Conservation (phyloP, 768 basidiomycete genomes). For the Glaciozyma antarctica region DNA sequence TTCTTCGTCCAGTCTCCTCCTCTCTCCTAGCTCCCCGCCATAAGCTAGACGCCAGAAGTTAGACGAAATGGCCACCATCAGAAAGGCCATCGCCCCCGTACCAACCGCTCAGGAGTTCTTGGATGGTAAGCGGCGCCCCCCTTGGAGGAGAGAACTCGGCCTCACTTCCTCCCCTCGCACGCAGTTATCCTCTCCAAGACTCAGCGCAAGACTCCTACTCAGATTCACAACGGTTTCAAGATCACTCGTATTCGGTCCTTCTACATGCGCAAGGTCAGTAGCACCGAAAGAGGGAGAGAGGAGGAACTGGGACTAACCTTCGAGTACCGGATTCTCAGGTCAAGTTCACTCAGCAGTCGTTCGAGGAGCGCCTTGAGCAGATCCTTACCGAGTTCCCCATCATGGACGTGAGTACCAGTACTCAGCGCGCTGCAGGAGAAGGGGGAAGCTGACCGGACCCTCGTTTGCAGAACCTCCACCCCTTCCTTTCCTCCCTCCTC, state of each 20-base stretch:
- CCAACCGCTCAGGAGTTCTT: conserved; percentile 90
- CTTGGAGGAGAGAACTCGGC: not conserved
- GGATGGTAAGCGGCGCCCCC: conserved; percentile 24
- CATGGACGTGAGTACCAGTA: conserved; percentile 63
- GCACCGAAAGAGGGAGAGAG: not conserved
- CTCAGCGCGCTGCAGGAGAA: not conserved
- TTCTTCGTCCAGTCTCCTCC: no score
- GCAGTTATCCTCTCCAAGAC: conserved; percentile 90
- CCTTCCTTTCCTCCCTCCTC: conserved; percentile 87
- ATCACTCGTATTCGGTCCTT: conserved; percentile 83
- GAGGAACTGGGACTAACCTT: not conserved
- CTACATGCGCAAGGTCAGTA: conserved; percentile 63
- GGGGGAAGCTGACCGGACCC: not conserved
- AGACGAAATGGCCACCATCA: conserved; percentile 19
- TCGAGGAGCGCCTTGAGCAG: conserved; percentile 86
- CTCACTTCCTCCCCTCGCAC: conserved; percentile 3
- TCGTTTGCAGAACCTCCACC: conserved; percentile 63
- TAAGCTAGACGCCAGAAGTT: not conserved
- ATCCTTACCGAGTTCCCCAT: conserved; percentile 96
- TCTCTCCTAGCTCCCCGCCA: no score
- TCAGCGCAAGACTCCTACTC: conserved; percentile 94
- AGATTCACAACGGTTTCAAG: conserved; percentile 99
- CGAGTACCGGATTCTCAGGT: conserved; percentile 48
- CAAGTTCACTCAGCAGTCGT: conserved; percentile 94
- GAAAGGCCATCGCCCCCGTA: conserved; percentile 93